Evolutionary conservation across 2,329 filamentous ascomycete species (phyloP).

Genomic region (Venturia nashicola): DNA sequence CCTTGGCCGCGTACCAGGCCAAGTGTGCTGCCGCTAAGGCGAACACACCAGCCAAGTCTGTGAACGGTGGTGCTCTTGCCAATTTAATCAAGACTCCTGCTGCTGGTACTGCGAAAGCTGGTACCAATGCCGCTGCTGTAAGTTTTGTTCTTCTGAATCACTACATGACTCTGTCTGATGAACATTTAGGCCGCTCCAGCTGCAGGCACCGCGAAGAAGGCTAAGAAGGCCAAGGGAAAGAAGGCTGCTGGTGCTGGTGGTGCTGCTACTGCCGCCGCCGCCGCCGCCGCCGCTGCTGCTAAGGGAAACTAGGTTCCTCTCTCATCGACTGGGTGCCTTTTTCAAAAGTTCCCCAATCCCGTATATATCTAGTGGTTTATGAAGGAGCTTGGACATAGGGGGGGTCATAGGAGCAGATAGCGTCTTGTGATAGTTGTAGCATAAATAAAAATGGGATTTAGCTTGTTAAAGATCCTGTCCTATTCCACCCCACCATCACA

Average conservation of each 20-base stretch:
- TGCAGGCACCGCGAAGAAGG: background rate
- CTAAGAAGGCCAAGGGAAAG: conserved; percentile 1
- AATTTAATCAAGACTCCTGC: background rate
- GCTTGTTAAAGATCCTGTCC: background rate
- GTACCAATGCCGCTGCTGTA: background rate
- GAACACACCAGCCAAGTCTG: conserved; percentile 1
- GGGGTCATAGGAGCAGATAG: background rate
- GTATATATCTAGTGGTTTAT: background rate
- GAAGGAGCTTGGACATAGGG: background rate
- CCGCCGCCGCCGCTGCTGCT: background rate
- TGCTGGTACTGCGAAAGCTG: background rate
- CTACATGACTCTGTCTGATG: background rate
- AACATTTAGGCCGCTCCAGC: background rate
- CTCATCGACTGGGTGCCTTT: background rate
- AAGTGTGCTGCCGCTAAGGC: conserved; percentile 7
- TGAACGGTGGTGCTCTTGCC: conserved; percentile 1
- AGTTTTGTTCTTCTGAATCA: background rate
- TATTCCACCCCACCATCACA: too few relatives aligned
- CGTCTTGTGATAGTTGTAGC: background rate
- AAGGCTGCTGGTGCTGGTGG: background rate
- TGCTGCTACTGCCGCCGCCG: background rate
- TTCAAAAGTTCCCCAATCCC: background rate
- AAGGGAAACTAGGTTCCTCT: background rate
- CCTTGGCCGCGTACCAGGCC: conserved; percentile 7
- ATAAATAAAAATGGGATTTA: background rate